phyloP scores from a whole-genome alignment of 2,329 filamentous ascomycete species.

The Capronia coronata region DNA sequence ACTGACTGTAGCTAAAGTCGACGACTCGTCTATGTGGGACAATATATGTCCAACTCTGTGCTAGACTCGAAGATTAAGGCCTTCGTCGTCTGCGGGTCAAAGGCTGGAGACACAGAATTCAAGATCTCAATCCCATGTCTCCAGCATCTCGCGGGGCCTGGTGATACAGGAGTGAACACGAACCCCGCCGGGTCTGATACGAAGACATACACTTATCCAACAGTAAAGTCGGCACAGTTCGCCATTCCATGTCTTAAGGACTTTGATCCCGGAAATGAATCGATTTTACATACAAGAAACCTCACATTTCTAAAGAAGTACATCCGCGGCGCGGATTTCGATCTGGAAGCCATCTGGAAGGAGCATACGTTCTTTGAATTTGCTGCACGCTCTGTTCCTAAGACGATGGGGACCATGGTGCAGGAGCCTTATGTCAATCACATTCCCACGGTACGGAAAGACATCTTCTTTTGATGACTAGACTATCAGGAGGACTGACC shows the following conservation, averaged over 20 bases:
- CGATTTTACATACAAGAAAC: conserved; percentile 60
- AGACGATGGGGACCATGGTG: conserved; percentile 78
- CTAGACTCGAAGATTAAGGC: conserved; percentile 29
- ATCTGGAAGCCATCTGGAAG: conserved; percentile 72
- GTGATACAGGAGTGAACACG: conserved; percentile 1
- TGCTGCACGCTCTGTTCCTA: conserved; percentile 58
- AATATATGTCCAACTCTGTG: conserved; percentile 21
- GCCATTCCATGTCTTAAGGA: conserved; percentile 46
- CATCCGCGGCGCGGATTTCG: conserved; percentile 60
- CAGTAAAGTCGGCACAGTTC: conserved; percentile 41
- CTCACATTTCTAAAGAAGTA: conserved; percentile 59
- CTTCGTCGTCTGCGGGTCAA: conserved; percentile 33
- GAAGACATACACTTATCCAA: conserved; percentile 41
- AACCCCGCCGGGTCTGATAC: conserved; percentile 9
- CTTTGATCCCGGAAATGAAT: conserved; percentile 51
- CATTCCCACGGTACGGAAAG: conserved; percentile 55
- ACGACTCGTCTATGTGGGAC: conserved; percentile 17
- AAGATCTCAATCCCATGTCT: conserved; percentile 27
- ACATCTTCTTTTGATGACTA: too few relatives aligned
- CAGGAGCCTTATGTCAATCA: conserved; percentile 74
- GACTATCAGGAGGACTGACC: too few relatives aligned
- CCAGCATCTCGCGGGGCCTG: conserved; percentile 29
- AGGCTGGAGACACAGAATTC: conserved; percentile 14
- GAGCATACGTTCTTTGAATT: conserved; percentile 71
- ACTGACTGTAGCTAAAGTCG: conserved; percentile 20